Evolutionary conservation across 2,329 filamentous ascomycete species (phyloP), one percentile per base, ranked within the genome.

Genomic region (Scolecobasidium constrictum): DNA sequence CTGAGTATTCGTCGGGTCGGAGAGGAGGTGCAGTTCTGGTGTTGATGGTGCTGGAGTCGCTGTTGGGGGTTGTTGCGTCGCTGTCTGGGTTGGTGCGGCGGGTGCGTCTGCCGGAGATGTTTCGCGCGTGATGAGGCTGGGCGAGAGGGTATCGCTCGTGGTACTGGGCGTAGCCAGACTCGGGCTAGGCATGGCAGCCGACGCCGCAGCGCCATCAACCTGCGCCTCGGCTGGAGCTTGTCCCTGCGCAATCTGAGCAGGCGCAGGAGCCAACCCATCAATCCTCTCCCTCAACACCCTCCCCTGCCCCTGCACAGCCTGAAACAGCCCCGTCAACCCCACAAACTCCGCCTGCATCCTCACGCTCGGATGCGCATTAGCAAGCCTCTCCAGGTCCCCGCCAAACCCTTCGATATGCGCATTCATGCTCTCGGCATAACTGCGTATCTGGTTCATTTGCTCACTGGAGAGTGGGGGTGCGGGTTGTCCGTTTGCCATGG

Each of bases 351-450:
- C 31, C 26, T 42, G 26, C 12, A 5, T 16, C 5, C 40, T 28
- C 31, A 42, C 33, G 15, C 36, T 42, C 13, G 40, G 40, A 20
- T 37, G 40, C n/a, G 26, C 40, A 19, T 42, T 37, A n/a, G 21
- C 33, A 5, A 42, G 22, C 35, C 17, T 16, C 6, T 31, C 15
- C 40, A 42, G 21, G 18, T 42, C 33, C 3, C 20, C 31, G 15
- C 40, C 40, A 22, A 42, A 42, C 20, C 40, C 40, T 13, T 42
- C 33, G 26, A 42, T 42, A 31, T 42, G 40, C 19, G 16, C n/a
- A 28, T 35, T 36, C 40, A 42, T 42, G 21, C 33, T 42, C 6
- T 35, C 18, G 17, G 40, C 31, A n/a, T 17, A 21, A n/a, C 19
- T 16, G n/a, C 34, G 31, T 7, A 42, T 15, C 19, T 42, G 31